Conservation (phyloP, 441 rosid genomes). For the Dalechampia spathulata region DNA sequence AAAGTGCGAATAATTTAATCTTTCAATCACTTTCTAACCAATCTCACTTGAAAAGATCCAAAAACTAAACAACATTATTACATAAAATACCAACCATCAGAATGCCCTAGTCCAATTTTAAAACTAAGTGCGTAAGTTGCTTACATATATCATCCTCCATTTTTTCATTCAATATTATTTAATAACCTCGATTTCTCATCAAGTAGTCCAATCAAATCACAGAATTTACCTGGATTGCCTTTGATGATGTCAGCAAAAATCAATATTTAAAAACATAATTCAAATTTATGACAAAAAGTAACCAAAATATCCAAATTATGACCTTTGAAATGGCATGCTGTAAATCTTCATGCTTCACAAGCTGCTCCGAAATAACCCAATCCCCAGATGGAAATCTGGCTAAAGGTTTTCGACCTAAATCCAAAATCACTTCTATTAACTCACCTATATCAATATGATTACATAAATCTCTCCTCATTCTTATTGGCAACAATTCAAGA, state of each 20-base stretch:
- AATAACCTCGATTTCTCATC: not conserved
- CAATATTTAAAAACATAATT: not conserved
- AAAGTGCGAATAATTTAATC: not conserved
- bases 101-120: not conserved
- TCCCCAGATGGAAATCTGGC: slow-evolving; percentile 97
- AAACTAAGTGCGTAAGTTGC: not conserved
- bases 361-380: slow-evolving; percentile 65
- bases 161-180: not conserved
- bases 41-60: not conserved
- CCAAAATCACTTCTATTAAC: slow-evolving; percentile 89
- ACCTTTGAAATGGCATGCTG: slow-evolving; percentile 75
- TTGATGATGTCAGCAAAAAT: not conserved
- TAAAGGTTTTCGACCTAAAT: slow-evolving; percentile 79
- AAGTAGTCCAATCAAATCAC: not conserved
- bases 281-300: not conserved
- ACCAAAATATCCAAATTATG: not conserved
- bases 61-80: not conserved
- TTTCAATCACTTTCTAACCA: not conserved
- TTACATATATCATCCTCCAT: slow-evolving; percentile 1
- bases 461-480: slow-evolving; percentile 48
- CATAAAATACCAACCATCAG: not conserved
- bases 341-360: slow-evolving; percentile 64
- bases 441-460: slow-evolving; percentile 49
- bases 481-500: slow-evolving; percentile 60
- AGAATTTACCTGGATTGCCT: not conserved